Evolutionary conservation across 257 asterid genomes (phyloP).

Genomic region (Solanum paucissectum): DNA sequence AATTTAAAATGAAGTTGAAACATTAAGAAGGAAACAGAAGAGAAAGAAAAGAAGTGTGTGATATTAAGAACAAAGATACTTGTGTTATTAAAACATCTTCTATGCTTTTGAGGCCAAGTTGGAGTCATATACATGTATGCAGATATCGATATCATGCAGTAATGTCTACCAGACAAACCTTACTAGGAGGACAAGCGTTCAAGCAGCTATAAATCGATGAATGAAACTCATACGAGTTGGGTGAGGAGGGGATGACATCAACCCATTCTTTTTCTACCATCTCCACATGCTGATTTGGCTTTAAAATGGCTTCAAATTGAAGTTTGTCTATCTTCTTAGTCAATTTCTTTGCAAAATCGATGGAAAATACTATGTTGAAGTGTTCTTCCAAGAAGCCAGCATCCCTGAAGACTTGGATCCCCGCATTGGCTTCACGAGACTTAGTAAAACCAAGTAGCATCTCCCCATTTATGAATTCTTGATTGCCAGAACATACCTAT

Average conservation of each 20-base stretch:
- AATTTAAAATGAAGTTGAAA: neutral
- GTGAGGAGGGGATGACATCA: slow-evolving; percentile 45
- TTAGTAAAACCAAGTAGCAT: slow-evolving; percentile 53
- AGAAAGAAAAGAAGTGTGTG: neutral
- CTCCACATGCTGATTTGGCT: slow-evolving; percentile 33
- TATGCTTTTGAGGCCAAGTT: neutral
- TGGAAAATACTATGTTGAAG: slow-evolving; percentile 44
- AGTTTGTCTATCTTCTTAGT: slow-evolving; percentile 39
- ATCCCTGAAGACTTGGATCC: slow-evolving; percentile 32
- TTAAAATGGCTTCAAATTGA: slow-evolving; percentile 38
- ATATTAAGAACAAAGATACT: neutral
- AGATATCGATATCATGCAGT: slow-evolving; percentile 1
- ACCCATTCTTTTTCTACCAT: slow-evolving; percentile 66
- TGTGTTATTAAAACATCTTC: neutral
- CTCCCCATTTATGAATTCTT: slow-evolving; percentile 10
- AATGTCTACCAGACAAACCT: slow-evolving; percentile 48
- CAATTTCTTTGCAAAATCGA: slow-evolving; percentile 47
- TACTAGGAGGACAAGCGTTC: slow-evolving; percentile 29
- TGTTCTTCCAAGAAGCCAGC: slow-evolving; percentile 20
- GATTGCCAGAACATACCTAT: slow-evolving; percentile 38
- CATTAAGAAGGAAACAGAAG: neutral
- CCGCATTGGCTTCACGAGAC: slow-evolving; percentile 46
- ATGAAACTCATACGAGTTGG: slow-evolving; percentile 62
- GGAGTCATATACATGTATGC: neutral
- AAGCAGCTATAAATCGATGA: slow-evolving; percentile 60